Percentiles rank a stretch among this genome's conserved stretches.
phyloP scores from a whole-genome alignment of 2,329 filamentous ascomycete species.

The Hirsutella minnesotensis region DNA sequence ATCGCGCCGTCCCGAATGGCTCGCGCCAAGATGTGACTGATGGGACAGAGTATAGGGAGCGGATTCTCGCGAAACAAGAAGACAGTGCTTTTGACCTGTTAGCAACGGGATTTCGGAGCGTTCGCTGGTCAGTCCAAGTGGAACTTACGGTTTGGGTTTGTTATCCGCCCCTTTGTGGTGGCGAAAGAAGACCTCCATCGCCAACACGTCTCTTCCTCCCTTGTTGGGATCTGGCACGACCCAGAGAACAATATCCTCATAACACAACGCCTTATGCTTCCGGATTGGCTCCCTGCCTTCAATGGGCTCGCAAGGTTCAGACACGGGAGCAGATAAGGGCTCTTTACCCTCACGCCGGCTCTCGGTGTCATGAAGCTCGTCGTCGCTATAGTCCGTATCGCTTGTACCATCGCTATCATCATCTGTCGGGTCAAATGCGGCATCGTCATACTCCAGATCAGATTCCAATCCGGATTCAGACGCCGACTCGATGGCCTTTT shows the following conservation, averaged over 20 bases:
- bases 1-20: slow-evolving; percentile 2
- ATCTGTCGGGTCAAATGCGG: no score
- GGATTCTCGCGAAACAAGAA: no score
- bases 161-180: slow-evolving; percentile 5
- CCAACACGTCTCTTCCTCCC: slow-evolving; percentile 4
- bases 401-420: no score
- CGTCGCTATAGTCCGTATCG: no score
- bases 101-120: neutral
- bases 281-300: slow-evolving; percentile 1
- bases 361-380: no score
- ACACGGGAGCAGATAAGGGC: neutral
- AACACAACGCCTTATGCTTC: no score
- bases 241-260: slow-evolving; percentile 5
- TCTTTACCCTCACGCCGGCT: no score
- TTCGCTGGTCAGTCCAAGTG: neutral
- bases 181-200: slow-evolving; percentile 5
- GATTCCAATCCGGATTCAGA: no score
- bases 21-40: slow-evolving; percentile 4
- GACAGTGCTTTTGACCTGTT: slow-evolving; percentile 1
- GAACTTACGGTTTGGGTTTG: slow-evolving; percentile 4
- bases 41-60: no score
- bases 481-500: no score
- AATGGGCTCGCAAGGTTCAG: neutral
- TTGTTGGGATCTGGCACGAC: slow-evolving; percentile 3
- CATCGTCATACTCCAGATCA: no score